Conservation (phyloP, 2,329 filamentous ascomycete genomes). For the Zymoseptoria passerinii region DNA sequence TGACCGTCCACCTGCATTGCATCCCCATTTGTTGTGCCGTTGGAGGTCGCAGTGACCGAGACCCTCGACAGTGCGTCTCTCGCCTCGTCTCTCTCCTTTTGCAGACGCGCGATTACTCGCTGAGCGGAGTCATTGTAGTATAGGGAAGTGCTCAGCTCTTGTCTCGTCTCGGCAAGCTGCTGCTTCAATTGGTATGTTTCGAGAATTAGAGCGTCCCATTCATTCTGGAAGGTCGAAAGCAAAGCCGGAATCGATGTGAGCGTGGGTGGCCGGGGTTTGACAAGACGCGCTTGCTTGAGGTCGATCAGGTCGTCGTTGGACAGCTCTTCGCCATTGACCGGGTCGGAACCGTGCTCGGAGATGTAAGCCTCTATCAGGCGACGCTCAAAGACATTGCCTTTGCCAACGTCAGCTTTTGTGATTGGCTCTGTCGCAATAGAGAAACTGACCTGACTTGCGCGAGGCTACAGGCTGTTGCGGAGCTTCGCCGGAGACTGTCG, state of each 20-base stretch:
- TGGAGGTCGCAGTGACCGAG: constrained; percentile 51
- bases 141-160: constrained; percentile 85
- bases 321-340: constrained; percentile 78
- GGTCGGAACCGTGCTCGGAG: constrained; percentile 84
- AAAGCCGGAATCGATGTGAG: constrained; percentile 94
- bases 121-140: constrained; percentile 98
- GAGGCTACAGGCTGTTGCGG: constrained; percentile 92
- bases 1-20: constrained; percentile 88
- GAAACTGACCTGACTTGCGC: constrained; percentile 71
- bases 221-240: constrained; percentile 90
- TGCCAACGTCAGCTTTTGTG: constrained; percentile 26
- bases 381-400: constrained; percentile 88
- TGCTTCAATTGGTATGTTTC: constrained; percentile 89
- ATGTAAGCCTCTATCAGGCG: constrained; percentile 93
- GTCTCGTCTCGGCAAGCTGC: constrained; percentile 78
- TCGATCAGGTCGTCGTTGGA: constrained; percentile 77
- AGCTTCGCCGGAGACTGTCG: constrained; percentile 85
- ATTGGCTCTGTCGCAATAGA: constrained; percentile 3
- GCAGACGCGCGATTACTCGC: constrained; percentile 81
- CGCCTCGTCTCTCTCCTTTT: constrained; percentile 87
- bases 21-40: constrained; percentile 52
- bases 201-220: constrained; percentile 90
- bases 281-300: constrained; percentile 72
- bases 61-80: constrained; percentile 80
- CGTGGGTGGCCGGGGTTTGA: constrained; percentile 82